phyloP scores from a whole-genome alignment of 2,329 filamentous ascomycete genomes.

The Simplicillium sp. region DNA sequence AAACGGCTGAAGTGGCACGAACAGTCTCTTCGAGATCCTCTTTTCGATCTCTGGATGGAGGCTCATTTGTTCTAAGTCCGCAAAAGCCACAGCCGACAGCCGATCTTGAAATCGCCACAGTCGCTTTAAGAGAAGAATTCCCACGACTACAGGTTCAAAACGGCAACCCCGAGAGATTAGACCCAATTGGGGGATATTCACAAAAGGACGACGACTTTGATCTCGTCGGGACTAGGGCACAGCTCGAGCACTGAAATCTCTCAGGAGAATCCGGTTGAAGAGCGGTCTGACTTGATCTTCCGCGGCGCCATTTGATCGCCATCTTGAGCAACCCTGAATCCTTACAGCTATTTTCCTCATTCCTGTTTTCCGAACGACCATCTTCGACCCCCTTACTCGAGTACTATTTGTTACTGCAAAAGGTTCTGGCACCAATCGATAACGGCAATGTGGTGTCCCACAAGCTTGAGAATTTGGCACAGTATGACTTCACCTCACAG shows the following conservation, averaged over 20 bases:
- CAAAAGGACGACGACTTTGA: constrained; percentile 28
- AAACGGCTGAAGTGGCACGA: too few species aligned
- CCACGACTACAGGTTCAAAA: constrained; percentile 13
- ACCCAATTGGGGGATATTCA: constrained; percentile 24
- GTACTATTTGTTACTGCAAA: constrained; percentile 56
- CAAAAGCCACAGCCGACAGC: too few species aligned
- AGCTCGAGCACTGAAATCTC: too few species aligned
- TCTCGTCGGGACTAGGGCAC: too few species aligned
- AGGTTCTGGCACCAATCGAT: constrained; percentile 59
- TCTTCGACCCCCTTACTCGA: constrained; percentile 56
- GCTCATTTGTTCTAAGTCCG: too few species aligned
- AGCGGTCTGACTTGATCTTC: constrained; percentile 10
- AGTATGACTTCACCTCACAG: constrained; percentile 46
- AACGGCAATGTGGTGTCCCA: constrained; percentile 51
- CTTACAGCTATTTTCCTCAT: constrained; percentile 54
- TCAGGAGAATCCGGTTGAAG: too few species aligned
- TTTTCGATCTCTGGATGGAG: too few species aligned
- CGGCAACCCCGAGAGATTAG: constrained; percentile 15
- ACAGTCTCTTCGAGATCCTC: too few species aligned
- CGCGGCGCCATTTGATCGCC: constrained; percentile 20
- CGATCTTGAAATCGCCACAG: too few species aligned
- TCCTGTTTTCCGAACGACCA: constrained; percentile 59
- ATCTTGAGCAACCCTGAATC: constrained; percentile 54
- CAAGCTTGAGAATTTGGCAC: constrained; percentile 23
- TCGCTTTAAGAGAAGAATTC: too few species aligned